phyloP scores from a whole-genome alignment of 176 grass and related monocot genomes.

The Elaeis guineensis region DNA sequence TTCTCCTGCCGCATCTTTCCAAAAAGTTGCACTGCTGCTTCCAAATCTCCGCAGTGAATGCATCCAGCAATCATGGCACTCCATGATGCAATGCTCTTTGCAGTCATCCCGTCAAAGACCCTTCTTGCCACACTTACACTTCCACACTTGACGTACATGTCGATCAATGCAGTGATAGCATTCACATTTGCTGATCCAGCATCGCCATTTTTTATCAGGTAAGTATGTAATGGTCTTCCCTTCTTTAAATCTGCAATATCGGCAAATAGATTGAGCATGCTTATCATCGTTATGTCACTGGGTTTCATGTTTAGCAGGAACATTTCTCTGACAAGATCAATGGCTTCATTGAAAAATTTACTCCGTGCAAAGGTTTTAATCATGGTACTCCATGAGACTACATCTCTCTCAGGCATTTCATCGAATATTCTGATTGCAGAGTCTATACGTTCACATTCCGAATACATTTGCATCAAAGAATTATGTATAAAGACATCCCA shows the following conservation, averaged over 20 bases:
- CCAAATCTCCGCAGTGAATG: constrained; percentile 5
- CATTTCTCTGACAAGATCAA: constrained; percentile 12
- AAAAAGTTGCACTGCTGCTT: constrained; percentile 5
- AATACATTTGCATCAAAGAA: constrained; percentile 18
- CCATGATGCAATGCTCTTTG: constrained; percentile 16
- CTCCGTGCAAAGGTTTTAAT: constrained; percentile 1
- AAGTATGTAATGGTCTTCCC: constrained; percentile 6
- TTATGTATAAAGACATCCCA: constrained; percentile 12
- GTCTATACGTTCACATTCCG: neutral
- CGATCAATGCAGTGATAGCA: constrained; percentile 14
- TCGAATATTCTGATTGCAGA: neutral
- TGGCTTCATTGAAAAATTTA: neutral
- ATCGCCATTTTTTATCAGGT: constrained; percentile 6
- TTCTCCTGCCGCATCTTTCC: constrained; percentile 1
- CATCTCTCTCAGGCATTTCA: constrained; percentile 19
- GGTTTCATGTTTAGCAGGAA: neutral
- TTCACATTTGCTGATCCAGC: neutral
- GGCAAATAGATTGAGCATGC: constrained; percentile 17
- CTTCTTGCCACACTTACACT: constrained; percentile 3
- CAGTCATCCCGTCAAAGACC: constrained; percentile 8
- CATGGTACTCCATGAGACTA: constrained; percentile 23
- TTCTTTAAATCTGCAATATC: constrained; percentile 7
- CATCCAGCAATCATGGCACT: constrained; percentile 14
- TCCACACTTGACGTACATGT: constrained; percentile 20
- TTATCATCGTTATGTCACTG: constrained; percentile 6